Conservation (phyloP, 352 stramenopile genomes). For the Chrysophaeum taylorii region DNA sequence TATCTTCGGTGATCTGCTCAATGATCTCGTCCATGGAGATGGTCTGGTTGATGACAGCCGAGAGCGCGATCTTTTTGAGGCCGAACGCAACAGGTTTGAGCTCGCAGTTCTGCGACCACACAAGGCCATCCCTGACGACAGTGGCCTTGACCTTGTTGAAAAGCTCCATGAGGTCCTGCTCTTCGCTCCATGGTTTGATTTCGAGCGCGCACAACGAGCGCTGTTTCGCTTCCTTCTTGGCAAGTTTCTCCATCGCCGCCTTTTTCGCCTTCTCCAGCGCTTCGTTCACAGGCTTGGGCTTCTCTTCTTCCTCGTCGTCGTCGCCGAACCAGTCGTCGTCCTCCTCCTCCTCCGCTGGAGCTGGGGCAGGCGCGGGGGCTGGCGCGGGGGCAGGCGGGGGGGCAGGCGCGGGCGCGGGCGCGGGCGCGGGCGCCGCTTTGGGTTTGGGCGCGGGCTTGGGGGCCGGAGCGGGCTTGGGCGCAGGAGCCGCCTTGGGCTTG, state of each 20-base stretch:
- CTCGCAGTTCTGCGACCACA: conserved; percentile 35
- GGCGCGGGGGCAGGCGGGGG: conserved; percentile 15
- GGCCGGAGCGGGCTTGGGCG: conserved; percentile 2
- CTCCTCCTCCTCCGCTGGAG: conserved; percentile 27
- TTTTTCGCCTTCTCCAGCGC: conserved; percentile 27
- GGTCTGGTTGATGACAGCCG: conserved; percentile 26
- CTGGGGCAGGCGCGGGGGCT: conserved; percentile 11
- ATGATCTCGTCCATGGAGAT: conserved; percentile 13
- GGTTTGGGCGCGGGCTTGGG: background rate
- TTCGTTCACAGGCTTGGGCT: background rate
- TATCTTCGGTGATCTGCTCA: conserved; percentile 9
- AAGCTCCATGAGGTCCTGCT: conserved; percentile 34
- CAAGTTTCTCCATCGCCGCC: conserved; percentile 29
- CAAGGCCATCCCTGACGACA: conserved; percentile 27
- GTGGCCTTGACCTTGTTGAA: conserved; percentile 36
- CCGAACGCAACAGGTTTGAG: conserved; percentile 33
- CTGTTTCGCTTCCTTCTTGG: conserved; percentile 32
- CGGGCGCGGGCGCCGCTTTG: background rate
- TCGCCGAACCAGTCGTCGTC: conserved; percentile 28
- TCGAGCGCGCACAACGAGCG: conserved; percentile 33
- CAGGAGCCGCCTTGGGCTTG: too few species aligned
- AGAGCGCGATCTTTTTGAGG: conserved; percentile 36
- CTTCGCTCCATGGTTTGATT: conserved; percentile 36
- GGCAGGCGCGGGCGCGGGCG: background rate
- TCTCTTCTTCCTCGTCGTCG: conserved; percentile 28